Evolutionary conservation across 192 early-diverging fungal genomes (phyloP).

Genomic region (Backusella parvicylindrica): DNA sequence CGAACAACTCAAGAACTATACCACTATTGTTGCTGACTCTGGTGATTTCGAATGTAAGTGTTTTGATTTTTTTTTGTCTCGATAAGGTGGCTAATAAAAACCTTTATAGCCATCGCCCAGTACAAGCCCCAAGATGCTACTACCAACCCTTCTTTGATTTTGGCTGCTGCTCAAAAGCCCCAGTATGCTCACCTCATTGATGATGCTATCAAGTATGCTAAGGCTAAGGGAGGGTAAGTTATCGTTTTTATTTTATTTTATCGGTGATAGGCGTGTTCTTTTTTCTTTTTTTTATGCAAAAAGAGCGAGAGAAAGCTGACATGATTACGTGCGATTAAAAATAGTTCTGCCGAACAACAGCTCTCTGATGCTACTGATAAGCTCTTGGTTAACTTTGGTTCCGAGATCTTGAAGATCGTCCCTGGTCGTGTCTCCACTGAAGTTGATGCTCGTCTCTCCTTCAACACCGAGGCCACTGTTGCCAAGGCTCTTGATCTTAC

Average conservation of each 20-base stretch:
- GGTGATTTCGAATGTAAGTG: slow-evolving; percentile 94
- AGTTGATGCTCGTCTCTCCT: slow-evolving; percentile 95
- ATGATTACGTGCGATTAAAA: background rate
- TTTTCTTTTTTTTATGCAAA: background rate
- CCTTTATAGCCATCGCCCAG: slow-evolving; percentile 77
- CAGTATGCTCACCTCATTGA: slow-evolving; percentile 88
- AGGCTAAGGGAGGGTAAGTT: slow-evolving; percentile 56
- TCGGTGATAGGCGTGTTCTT: background rate
- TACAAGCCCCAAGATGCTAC: slow-evolving; percentile 99
- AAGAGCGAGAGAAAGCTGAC: background rate
- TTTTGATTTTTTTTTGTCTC: background rate
- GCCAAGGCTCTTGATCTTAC: slow-evolving; percentile 91
- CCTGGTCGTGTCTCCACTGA: slow-evolving; percentile 99
- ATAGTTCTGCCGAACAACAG: slow-evolving; percentile 70
- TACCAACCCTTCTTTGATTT: slow-evolving; percentile 98
- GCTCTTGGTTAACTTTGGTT: slow-evolving; percentile 94
- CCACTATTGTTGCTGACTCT: slow-evolving; percentile 97
- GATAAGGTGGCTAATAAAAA: background rate
- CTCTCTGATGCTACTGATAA: slow-evolving; percentile 88
- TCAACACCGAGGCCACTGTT: slow-evolving; percentile 92
- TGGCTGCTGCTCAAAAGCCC: slow-evolving; percentile 87
- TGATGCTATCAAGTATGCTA: slow-evolving; percentile 84
- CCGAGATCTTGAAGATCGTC: slow-evolving; percentile 93
- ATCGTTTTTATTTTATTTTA: background rate
- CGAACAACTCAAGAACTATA: slow-evolving; percentile 91